Evolutionary conservation across 345 rosid genomes (phyloP).

Genomic region (Eucalyptus albens): DNA sequence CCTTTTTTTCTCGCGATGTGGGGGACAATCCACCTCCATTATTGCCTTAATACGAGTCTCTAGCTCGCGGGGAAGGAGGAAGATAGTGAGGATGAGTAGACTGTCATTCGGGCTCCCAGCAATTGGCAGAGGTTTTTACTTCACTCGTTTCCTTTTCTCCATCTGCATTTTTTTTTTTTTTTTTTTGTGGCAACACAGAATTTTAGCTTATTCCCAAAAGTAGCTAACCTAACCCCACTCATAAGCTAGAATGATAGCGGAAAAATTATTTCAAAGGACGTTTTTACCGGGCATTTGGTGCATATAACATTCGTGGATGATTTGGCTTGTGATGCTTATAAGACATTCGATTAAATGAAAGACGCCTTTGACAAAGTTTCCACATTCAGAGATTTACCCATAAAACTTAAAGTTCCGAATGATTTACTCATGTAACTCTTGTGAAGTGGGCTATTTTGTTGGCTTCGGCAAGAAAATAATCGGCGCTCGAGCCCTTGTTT

Average conservation of each 20-base stretch:
- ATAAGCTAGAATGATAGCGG: background rate
- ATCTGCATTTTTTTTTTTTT: background rate
- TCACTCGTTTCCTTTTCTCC: background rate
- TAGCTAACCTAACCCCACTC: background rate
- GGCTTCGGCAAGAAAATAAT: background rate
- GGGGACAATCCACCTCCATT: background rate
- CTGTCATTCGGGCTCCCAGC: background rate
- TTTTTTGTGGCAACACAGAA: background rate
- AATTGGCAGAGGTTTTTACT: background rate
- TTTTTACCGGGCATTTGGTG: no score
- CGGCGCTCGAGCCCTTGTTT: background rate
- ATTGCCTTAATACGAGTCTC: background rate
- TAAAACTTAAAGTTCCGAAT: background rate
- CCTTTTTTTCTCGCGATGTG: background rate
- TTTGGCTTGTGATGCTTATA: background rate
- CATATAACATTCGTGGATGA: no score
- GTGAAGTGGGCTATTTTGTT: background rate
- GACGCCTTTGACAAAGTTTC: background rate
- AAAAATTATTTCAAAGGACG: no score
- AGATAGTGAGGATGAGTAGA: conserved; percentile 33
- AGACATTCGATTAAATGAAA: background rate
- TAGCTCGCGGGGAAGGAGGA: background rate
- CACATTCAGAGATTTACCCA: background rate
- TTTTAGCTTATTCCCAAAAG: background rate
- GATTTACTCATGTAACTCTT: background rate